Evolutionary conservation across 306 rosid species (phyloP), one percentile per base, ranked within the genome.

Genomic region (Geum urbanum): DNA sequence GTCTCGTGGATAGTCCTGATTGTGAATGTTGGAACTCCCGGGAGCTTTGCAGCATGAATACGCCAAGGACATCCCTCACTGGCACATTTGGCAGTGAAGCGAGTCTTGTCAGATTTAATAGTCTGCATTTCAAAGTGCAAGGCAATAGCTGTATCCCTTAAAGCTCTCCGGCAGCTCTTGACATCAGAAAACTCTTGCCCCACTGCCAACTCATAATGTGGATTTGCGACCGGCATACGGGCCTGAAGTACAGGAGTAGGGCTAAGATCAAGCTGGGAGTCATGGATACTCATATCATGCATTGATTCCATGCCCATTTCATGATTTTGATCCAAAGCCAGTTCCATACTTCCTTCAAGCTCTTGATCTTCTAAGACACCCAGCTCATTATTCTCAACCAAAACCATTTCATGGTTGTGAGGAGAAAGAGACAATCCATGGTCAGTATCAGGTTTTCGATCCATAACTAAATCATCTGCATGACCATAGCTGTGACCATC

Each of bases 11-110:
- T 83, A 67, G 96, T 90, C 78, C 96, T 81, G 75, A 90, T 88
- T 6, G 96, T 86, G 79, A 90, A 90, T 63, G 91, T 90, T 73
- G 97, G 95, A 81, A 91, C 95, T 63, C 95, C 96, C 0, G 96
- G 95, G 56, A 88, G 96, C 82, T 90, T 90, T 75, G 97, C 97
- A 48, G 95, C 97, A 54, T 90, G 97, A 74, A 90, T 90, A 53
- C 97, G 95, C 97, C 97, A 90, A 20, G 97, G 97, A 73, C 97
- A 90, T 56, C 92, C 97, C 58, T 88, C 97, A 71, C 72, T 84
- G 32, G 95, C 87, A 85, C 97, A 90, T 74, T 88, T 90, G 65
- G 97, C 97, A 56, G 97, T 90, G 69, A 88, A 90, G 10, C 97
- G 87, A 37, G 95, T 90, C 86, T 90, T 90, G 82, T 90, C 97